Evolutionary conservation across 441 rosid genomes (phyloP), one percentile per base, ranked within the genome.

Genomic region (Populus hybrid): DNA sequence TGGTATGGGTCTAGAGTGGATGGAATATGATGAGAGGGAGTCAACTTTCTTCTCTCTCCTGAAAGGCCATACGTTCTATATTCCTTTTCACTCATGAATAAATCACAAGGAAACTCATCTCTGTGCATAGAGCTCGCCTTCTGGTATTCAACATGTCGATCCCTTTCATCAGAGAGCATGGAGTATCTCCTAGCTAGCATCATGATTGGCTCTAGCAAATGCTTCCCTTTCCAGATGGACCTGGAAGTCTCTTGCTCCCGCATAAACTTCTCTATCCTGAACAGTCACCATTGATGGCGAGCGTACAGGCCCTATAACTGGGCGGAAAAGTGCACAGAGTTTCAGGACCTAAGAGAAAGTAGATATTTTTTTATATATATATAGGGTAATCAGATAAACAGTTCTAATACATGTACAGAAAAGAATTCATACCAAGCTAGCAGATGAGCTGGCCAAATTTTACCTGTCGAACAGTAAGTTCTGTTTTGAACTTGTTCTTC

Each of bases 401-500:
- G 57, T 59, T 23, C 72, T 18, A 70, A 67, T 20, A 71, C 46
- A 36, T 66, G 35, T 72, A 79, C 79, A 34, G 21, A 77, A 30
- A 77, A 66, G n/a, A 64, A 57, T 65, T 73, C 77, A 50, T 71
- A 73, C 74, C 65, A 81, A 82, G 36, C 23, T 63, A 63, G 24
- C 61, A 76, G 26, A 69, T 69, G 54, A 64, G 71, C 64, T 81
- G 57, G 21, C 63, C 65, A 65, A 59, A 78, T 79, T 85, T 81
- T 74, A 93, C 98, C 83, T 93, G 98, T 82, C 35, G 82, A 68
- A 67, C 70, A 42, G 90, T 85, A 70, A 95, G 91, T 83, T 93
- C 96, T 67, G 87, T 86, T 75, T 90, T 88, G 87, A 93, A 93
- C 85, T 91, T 95, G 85, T 92, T 84, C 68, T 78, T 91, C 72